A percentile compares a stretch with the other conserved stretches of the same genome.
Evolutionary conservation across 495 filamentous ascomycete genomes (phyloP).

Genomic region (Penicillium robsamsonii): DNA sequence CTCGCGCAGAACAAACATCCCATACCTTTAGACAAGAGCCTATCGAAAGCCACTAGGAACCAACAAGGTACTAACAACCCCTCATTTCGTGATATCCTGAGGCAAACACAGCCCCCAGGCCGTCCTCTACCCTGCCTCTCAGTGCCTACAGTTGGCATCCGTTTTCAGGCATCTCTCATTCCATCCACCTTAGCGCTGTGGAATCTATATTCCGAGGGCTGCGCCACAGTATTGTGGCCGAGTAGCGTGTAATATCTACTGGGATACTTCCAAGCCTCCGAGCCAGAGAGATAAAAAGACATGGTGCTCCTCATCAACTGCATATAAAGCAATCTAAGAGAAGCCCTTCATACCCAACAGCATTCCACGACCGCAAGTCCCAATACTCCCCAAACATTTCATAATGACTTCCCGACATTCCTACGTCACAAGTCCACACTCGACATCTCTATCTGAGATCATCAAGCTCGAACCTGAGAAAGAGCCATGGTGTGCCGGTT

Average conservation of each 20-base stretch:
- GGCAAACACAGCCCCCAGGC: not conserved
- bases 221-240: not conserved
- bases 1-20: too few species aligned
- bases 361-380: not conserved
- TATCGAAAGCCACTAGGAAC: not conserved
- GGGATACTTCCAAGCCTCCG: not conserved
- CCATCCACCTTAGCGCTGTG: not conserved
- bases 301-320: not conserved
- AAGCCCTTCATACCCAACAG: not conserved
- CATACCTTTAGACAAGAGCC: not conserved
- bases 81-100: not conserved
- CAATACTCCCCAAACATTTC: not conserved
- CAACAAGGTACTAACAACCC: not conserved
- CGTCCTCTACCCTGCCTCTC: not conserved
- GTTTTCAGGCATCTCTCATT: not conserved
- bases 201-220: not conserved
- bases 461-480: conserved; percentile 25
- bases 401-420: conserved; percentile 7
- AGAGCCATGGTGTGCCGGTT: conserved; percentile 28
- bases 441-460: conserved; percentile 22
- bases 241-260: not conserved
- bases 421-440: not conserved
- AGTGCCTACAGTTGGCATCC: not conserved
- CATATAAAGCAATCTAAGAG: not conserved
- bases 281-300: not conserved